phyloP scores from a whole-genome alignment of 805 yeast genomes.

The Candida chauliodis region DNA sequence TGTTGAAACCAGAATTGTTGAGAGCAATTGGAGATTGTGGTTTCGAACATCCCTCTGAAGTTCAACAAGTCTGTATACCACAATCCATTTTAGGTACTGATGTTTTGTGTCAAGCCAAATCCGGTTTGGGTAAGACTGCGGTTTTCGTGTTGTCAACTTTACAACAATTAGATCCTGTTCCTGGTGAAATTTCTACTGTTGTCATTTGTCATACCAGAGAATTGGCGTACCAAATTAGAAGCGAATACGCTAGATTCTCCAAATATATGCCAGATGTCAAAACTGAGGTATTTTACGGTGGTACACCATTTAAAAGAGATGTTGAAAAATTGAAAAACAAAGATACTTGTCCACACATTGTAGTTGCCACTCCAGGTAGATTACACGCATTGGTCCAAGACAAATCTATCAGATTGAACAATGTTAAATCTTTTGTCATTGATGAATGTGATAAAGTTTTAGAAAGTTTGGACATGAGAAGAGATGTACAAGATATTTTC shows the following conservation, averaged over 20 bases:
- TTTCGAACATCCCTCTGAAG: slow-evolving; percentile 65
- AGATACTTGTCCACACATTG: slow-evolving; percentile 93
- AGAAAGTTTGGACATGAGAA: slow-evolving; percentile 90
- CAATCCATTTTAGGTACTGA: slow-evolving; percentile 97
- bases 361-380: slow-evolving; percentile 98
- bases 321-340: slow-evolving; percentile 83
- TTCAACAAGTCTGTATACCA: slow-evolving; percentile 97
- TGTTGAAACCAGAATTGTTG: slow-evolving; percentile 92
- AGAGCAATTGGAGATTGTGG: slow-evolving; percentile 99
- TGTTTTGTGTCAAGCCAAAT: slow-evolving; percentile 97
- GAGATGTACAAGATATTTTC: slow-evolving; percentile 97
- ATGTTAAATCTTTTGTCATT: slow-evolving; percentile 89
- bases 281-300: slow-evolving; percentile 97
- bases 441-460: slow-evolving; percentile 99
- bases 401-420: slow-evolving; percentile 78
- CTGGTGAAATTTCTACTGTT: slow-evolving; percentile 92
- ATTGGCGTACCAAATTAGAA: slow-evolving; percentile 95
- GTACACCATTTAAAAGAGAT: slow-evolving; percentile 82
- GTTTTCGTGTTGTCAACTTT: slow-evolving; percentile 93
- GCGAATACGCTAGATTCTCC: slow-evolving; percentile 95
- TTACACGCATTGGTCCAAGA: slow-evolving; percentile 91
- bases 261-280: slow-evolving; percentile 97
- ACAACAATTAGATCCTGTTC: slow-evolving; percentile 95
- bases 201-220: slow-evolving; percentile 98
- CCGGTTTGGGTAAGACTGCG: slow-evolving; percentile 99